Evolutionary conservation across 176 grass and related monocot species (phyloP), one percentile per base, ranked within the genome.

Genomic region (Lolium perenne): DNA sequence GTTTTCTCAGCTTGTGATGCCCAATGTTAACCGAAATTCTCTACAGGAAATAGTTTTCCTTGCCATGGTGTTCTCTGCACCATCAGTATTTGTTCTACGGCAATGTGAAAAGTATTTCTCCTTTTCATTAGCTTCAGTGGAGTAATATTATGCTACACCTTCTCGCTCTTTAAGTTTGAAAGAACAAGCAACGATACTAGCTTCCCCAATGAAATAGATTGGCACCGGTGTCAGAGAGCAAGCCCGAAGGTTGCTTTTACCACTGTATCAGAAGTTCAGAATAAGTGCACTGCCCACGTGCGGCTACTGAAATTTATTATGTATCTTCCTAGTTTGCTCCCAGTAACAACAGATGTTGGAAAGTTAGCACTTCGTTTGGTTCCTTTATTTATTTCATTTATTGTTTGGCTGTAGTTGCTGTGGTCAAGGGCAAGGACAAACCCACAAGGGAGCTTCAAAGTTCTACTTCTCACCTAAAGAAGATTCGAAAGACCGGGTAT

Each of bases 401-500:
- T 35, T 35, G 32, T 35, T 35, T 35, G 41, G 7, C 7, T 51
- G 13, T 29, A 51, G 61, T 7, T 81, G 62, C 40, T 81, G 61
- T 1, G 60, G 48, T 48, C 11, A 48, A 80, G 43, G 78, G 41
- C 59, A 81, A 67, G 22, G 61, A 35, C 13, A 51, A 67, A 67
- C 5, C 61, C 15, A 67, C 61, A 64, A 80, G 23, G 60, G 60
- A 35, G 16, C 9, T 80, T 20, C 78, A 80, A 26, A 65, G 16
- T 81, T 50, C 78, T 29, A 49, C 0, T n/a, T 7, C 10, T 64
- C 43, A 80, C 22, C 8, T 65, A 80, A 66, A 63, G 15, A 80
- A 48, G 43, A 77, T 80, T 12, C 47, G 49, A 47, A 65, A 48
- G 14, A 80, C 38, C 46, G 67, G 61, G 45, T 51, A 67, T 32